Evolutionary conservation across 495 filamentous ascomycete species (phyloP), one percentile per base, ranked within the genome.

Genomic region (Friedmanniomyces endolithicus): DNA sequence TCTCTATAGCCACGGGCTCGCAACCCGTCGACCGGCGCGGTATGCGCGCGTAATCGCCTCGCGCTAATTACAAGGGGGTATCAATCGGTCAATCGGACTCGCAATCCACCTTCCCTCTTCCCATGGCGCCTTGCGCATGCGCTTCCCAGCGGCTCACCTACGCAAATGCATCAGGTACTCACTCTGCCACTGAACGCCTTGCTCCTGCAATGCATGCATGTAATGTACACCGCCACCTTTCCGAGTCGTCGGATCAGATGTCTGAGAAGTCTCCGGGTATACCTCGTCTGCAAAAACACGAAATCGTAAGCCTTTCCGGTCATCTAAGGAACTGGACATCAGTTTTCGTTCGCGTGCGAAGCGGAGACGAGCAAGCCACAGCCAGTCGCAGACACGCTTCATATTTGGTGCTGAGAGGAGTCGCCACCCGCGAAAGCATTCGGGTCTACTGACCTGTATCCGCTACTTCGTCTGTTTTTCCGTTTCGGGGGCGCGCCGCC

Each of bases 391-490:
- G 52, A 20, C 23, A 29, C 40, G 14, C 52, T 45, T 23, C 35
- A 25, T 24, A 51, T 22, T 11, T 1, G 19, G 23, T 43, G 45
- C 43, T 50, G 53, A 17, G 41, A 1, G 22, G 51, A 61, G 3
- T 48, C 59, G 43, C 56, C 59, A 12, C 56, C 48, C 9, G 40
- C 59, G 14, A 48, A 49, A 20, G 31, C 23, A 16, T n/a, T 41
- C 12, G 37, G 27, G 27, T 31, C 37, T 41, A 63, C 67, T 66
- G 22, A 66, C 65, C 68, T 58, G 48, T 70, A 71, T 8, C 60
- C 62, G 27, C 64, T 50, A 19, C 58, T 54, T 11, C 63, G 58
- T 51, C 68, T 56, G 11, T 64, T 53, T 29, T 64, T 61, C 50
- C 66, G 20, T 48, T 65, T 48, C 19, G 58, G 65, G 43, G 68